Evolutionary conservation across 2,329 filamentous ascomycete genomes (phyloP), one percentile per base, ranked within the genome.

Genomic region (Didymella exigua): DNA sequence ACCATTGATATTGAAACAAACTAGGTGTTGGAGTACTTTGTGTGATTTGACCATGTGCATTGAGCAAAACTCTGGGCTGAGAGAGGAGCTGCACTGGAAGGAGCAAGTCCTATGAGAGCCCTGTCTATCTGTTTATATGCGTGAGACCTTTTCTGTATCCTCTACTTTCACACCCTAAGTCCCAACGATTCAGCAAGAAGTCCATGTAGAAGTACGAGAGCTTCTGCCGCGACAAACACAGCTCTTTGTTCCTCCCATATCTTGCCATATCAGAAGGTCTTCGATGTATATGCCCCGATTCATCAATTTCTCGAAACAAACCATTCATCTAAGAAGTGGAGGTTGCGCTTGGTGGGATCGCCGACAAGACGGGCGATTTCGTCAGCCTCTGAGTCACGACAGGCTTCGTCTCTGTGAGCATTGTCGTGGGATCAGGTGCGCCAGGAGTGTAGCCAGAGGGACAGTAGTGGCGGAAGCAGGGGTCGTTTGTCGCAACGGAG

Each of bases 391-490:
- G n/a, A n/a, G n/a, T n/a, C n/a, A n/a, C 14, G 8, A 24, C 13
- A 19, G 38, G 24, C 8, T 34, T 19, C 2, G 21, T 16, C 14
- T 14, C 23, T 2, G 23, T 49, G 5, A 23, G 1, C n/a, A 24
- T 34, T 16, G 16, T 43, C 2, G 48, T 50, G 3, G 23, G 18
- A 5, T 2, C 2, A 5, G 18, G 18, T n/a, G 19, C 13, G 24
- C 5, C 24, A 4, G 33, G 10, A 4, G 10, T 21, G 10, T 21
- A 5, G 9, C 18, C 18, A 13, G 18, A 13, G 0, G 33, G 40
- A 8, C 40, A 54, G 45, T 49, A 54, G 40, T 54, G 45, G 9
- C 21, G 27, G 14, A 19, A 33, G 18, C 45, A 49, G 1, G 26
- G 5, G 5, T 31, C 33, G 5, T 38, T 26, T 4, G 27, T 40